Conservation (phyloP, 2,329 filamentous ascomycete species). For the Grosmannia huntii region DNA sequence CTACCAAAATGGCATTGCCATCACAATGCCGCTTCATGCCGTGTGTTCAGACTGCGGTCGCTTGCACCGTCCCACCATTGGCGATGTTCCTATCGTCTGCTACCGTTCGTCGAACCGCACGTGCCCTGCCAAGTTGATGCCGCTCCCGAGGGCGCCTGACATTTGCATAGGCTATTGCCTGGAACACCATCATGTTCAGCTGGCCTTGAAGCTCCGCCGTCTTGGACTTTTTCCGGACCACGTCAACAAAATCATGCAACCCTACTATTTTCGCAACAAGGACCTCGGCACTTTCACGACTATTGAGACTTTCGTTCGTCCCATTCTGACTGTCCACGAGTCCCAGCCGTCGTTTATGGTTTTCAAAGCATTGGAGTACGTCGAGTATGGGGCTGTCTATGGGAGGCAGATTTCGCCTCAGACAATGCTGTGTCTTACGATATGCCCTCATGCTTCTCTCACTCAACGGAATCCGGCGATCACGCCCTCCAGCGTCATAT, state of each 20-base stretch:
- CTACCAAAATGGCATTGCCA: background rate
- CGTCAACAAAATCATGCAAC: background rate
- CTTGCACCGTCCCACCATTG: background rate
- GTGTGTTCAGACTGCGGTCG: background rate
- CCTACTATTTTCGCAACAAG: background rate
- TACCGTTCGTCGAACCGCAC: background rate
- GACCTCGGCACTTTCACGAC: background rate
- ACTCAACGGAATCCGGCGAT: background rate
- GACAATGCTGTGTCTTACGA: background rate
- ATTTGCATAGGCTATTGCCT: slow-evolving; percentile 1
- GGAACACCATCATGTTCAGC: slow-evolving; percentile 5
- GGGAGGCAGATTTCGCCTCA: background rate
- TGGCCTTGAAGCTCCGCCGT: slow-evolving; percentile 2
- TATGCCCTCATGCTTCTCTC: slow-evolving; percentile 2
- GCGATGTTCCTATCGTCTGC: background rate
- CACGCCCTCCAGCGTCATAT: background rate
- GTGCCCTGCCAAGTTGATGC: background rate
- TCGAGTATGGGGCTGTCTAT: background rate
- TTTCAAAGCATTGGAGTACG: background rate
- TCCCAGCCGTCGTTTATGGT: background rate
- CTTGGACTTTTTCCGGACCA: background rate
- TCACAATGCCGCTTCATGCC: background rate
- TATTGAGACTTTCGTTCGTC: background rate
- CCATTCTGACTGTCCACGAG: background rate
- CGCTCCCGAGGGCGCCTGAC: background rate